Percentiles rank a stretch among this genome's conserved stretches.
Evolutionary conservation across 306 rosid species (phyloP).

Genomic region (Prunus mongolica): DNA sequence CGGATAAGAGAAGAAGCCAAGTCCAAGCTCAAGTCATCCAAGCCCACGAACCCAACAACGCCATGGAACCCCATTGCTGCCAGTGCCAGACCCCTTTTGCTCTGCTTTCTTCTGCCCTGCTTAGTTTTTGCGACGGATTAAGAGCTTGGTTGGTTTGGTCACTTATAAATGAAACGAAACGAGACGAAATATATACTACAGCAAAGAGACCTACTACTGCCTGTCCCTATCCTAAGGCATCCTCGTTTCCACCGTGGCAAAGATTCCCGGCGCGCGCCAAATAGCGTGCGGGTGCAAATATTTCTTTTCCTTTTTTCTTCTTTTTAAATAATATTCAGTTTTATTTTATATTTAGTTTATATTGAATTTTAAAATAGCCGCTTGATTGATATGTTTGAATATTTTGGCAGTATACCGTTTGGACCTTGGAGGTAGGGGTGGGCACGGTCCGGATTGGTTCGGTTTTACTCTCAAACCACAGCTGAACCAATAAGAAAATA

Average conservation of each 20-base stretch:
- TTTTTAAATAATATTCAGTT: no score
- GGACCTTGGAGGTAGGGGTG: no score
- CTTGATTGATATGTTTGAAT: no score
- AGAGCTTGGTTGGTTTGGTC: background rate
- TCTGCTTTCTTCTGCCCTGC: background rate
- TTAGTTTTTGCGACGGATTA: background rate
- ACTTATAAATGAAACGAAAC: background rate
- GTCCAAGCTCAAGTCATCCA: conserved; percentile 49
- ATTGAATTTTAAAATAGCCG: no score
- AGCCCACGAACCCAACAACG: conserved; percentile 57
- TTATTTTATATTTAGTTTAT: no score
- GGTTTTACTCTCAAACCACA: no score
- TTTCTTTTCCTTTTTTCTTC: background rate
- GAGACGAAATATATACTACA: background rate
- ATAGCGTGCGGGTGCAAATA: background rate
- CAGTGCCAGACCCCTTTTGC: background rate
- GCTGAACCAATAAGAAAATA: no score
- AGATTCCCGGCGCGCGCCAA: background rate
- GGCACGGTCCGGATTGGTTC: no score
- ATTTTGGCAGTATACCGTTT: no score
- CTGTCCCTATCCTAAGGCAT: background rate
- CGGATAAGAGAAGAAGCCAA: conserved; percentile 48
- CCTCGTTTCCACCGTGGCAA: background rate
- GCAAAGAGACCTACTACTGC: background rate
- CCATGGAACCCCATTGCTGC: conserved; percentile 42